Conservation (phyloP, 75 land plant species). For the Ceratopteris richardii region DNA sequence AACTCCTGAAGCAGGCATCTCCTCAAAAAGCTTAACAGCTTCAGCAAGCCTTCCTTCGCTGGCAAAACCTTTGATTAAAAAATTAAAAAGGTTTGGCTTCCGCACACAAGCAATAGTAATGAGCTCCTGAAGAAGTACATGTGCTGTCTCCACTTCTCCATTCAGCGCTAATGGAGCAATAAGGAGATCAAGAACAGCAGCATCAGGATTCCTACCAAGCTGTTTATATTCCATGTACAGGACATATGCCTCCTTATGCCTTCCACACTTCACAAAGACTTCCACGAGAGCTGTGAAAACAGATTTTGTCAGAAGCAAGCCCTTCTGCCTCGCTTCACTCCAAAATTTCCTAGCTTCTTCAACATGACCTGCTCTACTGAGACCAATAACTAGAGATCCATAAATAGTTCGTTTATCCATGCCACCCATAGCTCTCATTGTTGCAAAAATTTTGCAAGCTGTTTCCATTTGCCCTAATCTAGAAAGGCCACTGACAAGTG, state of each 20-base stretch:
- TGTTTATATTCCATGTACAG: slow-evolving; percentile 47
- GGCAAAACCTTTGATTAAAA: slow-evolving; percentile 56
- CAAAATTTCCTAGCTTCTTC: slow-evolving; percentile 40
- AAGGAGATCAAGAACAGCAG: slow-evolving; percentile 49
- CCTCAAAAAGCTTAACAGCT: slow-evolving; percentile 49
- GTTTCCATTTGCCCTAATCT: slow-evolving; percentile 11
- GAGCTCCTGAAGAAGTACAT: slow-evolving; percentile 46
- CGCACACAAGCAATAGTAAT: slow-evolving; percentile 34
- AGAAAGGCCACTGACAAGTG: slow-evolving; percentile 42
- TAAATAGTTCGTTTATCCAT: not conserved
- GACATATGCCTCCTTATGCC: slow-evolving; percentile 35
- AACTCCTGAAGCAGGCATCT: slow-evolving; percentile 42
- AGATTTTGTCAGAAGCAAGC: slow-evolving; percentile 42
- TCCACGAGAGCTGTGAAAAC: slow-evolving; percentile 71
- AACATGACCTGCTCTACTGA: slow-evolving; percentile 11
- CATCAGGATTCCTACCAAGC: slow-evolving; percentile 40
- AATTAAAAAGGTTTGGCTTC: slow-evolving; percentile 62
- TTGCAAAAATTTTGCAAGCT: not conserved
- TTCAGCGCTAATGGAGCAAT: slow-evolving; percentile 67
- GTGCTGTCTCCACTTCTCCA: slow-evolving; percentile 49
- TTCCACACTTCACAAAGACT: slow-evolving; percentile 53
- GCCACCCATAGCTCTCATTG: slow-evolving; percentile 2
- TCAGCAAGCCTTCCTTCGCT: slow-evolving; percentile 40
- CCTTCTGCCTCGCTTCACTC: slow-evolving; percentile 31
- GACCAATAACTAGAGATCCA: not conserved